phyloP scores from a whole-genome alignment of 495 filamentous ascomycete species.

The Aspergillus biplanus region DNA sequence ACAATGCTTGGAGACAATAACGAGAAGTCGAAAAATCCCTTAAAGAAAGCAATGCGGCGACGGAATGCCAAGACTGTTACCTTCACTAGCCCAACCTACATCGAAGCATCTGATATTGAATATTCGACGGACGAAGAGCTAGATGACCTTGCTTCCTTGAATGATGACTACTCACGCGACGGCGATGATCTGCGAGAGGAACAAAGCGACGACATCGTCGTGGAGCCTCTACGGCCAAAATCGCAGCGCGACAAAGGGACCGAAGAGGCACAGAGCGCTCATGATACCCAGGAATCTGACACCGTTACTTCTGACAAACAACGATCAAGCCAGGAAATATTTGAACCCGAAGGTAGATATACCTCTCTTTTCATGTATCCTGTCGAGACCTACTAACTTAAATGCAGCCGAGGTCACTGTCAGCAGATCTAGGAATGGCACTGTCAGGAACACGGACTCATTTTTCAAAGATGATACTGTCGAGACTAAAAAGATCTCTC shows the following conservation, averaged over 20 bases:
- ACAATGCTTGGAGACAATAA: conserved; percentile 92
- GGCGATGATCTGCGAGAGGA: conserved; percentile 42
- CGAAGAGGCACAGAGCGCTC: conserved; percentile 36
- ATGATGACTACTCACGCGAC: conserved; percentile 57
- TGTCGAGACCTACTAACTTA: conserved; percentile 8
- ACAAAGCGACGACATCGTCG: conserved; percentile 46
- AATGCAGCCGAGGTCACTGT: conserved; percentile 54
- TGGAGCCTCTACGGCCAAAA: conserved; percentile 52
- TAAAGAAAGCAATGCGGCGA: conserved; percentile 88
- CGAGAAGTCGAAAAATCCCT: conserved; percentile 84
- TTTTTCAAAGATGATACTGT: conserved; percentile 96
- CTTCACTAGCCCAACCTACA: conserved; percentile 84
- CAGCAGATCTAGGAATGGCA: conserved; percentile 79
- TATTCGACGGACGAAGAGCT: conserved; percentile 86
- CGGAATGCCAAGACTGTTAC: conserved; percentile 88
- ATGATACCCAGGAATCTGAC: conserved; percentile 36
- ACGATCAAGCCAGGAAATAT: conserved; percentile 68
- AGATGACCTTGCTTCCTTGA: conserved; percentile 58
- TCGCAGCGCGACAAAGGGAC: conserved; percentile 38
- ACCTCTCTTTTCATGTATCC: neutral
- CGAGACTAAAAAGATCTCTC: conserved; percentile 95
- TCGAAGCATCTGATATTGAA: conserved; percentile 88
- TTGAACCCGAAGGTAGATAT: conserved; percentile 50
- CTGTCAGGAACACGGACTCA: conserved; percentile 84
- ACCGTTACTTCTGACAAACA: conserved; percentile 41